Conservation (phyloP, 352 stramenopile species). For the Phytopythium litorale region DNA sequence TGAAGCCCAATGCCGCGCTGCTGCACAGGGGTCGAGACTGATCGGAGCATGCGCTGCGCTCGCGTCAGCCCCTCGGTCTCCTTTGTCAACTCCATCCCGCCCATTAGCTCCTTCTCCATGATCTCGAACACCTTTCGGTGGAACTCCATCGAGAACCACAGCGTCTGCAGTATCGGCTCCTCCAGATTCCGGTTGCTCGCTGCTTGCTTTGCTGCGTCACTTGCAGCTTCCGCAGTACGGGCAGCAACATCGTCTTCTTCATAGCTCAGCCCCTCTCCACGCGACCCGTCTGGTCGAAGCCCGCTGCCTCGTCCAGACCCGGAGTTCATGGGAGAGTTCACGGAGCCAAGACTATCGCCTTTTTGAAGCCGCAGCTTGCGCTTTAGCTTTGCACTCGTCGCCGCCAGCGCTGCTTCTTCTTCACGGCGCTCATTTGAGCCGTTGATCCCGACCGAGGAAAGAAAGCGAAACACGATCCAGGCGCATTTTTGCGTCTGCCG, state of each 20-base stretch:
- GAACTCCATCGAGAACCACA: constrained; percentile 88
- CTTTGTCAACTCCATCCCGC: constrained; percentile 64
- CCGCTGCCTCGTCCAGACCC: constrained; percentile 3
- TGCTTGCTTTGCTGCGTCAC: constrained; percentile 73
- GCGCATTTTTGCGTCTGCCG: constrained; percentile 68
- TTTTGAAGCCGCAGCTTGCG: constrained; percentile 63
- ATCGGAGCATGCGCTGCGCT: constrained; percentile 80
- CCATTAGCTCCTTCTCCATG: constrained; percentile 75
- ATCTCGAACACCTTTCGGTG: constrained; percentile 86
- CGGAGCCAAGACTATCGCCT: constrained; percentile 13
- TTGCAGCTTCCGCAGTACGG: constrained; percentile 68
- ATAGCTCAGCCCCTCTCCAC: constrained; percentile 23
- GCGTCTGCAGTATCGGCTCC: constrained; percentile 67
- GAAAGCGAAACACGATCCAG: constrained; percentile 82
- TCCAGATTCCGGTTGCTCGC: constrained; percentile 69
- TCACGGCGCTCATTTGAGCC: constrained; percentile 68
- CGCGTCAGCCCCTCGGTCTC: constrained; percentile 71
- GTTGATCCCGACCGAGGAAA: constrained; percentile 66
- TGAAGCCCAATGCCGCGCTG: constrained; percentile 45
- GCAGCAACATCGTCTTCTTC: constrained; percentile 50
- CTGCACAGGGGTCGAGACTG: constrained; percentile 72
- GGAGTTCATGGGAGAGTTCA: constrained; percentile 19
- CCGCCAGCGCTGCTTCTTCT: constrained; percentile 61
- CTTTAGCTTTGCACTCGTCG: constrained; percentile 66
- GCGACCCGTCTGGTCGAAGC: not conserved